Percentiles rank a stretch among this genome's conserved stretches.
phyloP scores from a whole-genome alignment of 129 eudicot species.

The Flaveria robusta region DNA sequence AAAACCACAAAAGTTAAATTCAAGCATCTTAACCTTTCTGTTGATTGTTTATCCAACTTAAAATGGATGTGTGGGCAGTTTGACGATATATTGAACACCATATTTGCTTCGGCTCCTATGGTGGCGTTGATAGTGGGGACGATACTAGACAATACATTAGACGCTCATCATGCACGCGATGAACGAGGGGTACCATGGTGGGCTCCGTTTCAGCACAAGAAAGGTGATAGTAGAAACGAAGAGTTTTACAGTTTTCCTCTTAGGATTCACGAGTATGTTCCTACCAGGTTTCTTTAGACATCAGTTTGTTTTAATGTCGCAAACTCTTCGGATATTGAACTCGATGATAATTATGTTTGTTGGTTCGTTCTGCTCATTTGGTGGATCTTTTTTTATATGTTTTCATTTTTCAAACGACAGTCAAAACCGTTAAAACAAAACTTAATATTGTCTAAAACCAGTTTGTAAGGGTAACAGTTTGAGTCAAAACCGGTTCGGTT shows the following conservation, averaged over 20 bases:
- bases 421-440: neutral
- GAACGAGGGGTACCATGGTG: conserved; percentile 95
- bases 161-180: conserved; percentile 44
- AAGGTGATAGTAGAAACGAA: conserved; percentile 86
- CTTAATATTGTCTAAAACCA: neutral
- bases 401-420: neutral
- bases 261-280: conserved; percentile 60
- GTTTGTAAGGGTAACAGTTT: neutral
- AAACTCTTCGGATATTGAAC: conserved; percentile 2
- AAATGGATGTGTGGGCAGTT: conserved; percentile 53
- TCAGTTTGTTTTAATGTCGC: conserved; percentile 14
- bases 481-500: too few relatives aligned
- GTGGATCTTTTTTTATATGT: conserved; percentile 11
- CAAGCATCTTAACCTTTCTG: neutral
- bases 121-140: conserved; percentile 77
- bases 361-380: conserved; percentile 4
- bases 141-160: conserved; percentile 69
- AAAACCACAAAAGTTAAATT: neutral
- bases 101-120: conserved; percentile 76
- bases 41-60: conserved; percentile 9
- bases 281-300: conserved; percentile 60
- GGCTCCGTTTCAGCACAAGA: conserved; percentile 75
- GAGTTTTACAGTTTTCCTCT: conserved; percentile 85
- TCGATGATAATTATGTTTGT: conserved; percentile 2
- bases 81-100: conserved; percentile 75